These are phyloP conservation scores for Neurospora sp. DNA, from an alignment of 2,329 filamentous ascomycete genomes.

Conservation along the genomic window DNA sequence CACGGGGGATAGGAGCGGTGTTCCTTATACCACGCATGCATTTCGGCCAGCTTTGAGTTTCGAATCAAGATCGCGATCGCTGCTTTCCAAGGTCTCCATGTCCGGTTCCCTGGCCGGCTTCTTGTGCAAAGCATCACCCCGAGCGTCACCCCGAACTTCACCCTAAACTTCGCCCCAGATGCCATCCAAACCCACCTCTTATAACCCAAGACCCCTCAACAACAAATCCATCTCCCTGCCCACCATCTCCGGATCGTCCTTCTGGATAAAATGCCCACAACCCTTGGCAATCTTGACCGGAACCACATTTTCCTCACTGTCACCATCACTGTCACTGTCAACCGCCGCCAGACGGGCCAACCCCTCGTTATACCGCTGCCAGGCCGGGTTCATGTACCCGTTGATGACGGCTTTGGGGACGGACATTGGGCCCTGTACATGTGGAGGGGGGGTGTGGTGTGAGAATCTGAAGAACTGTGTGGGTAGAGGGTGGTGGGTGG, in stretches of 20 bases:
- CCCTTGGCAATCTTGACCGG: slow-evolving; percentile 30
- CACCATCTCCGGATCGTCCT: slow-evolving; percentile 39
- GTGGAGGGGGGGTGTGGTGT: neutral
- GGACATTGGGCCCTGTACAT: slow-evolving; percentile 19
- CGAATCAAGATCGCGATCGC: no score
- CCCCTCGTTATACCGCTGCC: slow-evolving; percentile 44
- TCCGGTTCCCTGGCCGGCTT: no score
- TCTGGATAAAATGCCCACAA: slow-evolving; percentile 47
- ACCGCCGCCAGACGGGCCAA: slow-evolving; percentile 31
- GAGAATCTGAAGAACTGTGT: neutral
- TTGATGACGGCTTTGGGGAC: slow-evolving; percentile 30
- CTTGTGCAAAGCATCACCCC: no score
- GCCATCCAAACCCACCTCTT: neutral
- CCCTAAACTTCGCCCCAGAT: neutral
- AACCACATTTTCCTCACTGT: neutral
- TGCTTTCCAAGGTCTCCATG: no score
- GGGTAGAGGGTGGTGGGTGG: neutral
- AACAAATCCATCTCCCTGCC: slow-evolving; percentile 15
- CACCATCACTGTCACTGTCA: slow-evolving; percentile 24
- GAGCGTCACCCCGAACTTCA: no score
- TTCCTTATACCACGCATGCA: neutral
- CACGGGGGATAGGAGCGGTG: neutral
- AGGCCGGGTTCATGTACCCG: slow-evolving; percentile 42
- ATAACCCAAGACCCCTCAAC: slow-evolving; percentile 1
- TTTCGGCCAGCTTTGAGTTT: neutral